Evolutionary conservation across 768 basidiomycete genomes (phyloP), one percentile per base, ranked within the genome.

Genomic region (Pulveroboletus sp.): DNA sequence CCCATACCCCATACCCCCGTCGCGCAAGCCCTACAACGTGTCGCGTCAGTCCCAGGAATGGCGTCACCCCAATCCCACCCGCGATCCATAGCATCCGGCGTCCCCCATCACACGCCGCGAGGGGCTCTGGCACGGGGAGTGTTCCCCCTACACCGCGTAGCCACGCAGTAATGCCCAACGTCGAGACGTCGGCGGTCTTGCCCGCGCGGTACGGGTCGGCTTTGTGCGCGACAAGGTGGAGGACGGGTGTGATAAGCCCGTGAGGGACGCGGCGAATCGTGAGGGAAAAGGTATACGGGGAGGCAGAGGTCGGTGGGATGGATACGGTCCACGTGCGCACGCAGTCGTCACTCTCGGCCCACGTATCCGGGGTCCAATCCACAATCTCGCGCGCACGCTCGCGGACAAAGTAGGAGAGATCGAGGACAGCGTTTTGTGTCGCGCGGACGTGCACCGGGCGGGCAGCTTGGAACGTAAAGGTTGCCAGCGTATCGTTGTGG

Each of bases 321-420:
- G 82, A 82, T 17, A 84, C 68, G 0, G 82, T 84, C 82, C 82
- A 85, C 1, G 82, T 84, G 20, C 82, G 77, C 36, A 85, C 73
- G 38, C 81, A 74, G 57, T 85, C 81, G 58, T 84, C 82, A 58
- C 84, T 84, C 63, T 71, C 0, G 80, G 80, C n/a, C n/a, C n/a
- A n/a, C n/a, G n/a, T n/a, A n/a, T n/a, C n/a, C n/a, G n/a, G n/a
- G n/a, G n/a, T n/a, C n/a, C n/a, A n/a, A n/a, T n/a, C n/a, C n/a
- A n/a, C n/a, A n/a, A n/a, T n/a, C n/a, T n/a, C n/a, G n/a, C n/a
- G n/a, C n/a, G n/a, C n/a, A n/a, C n/a, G n/a, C n/a, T n/a, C n/a
- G n/a, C n/a, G n/a, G n/a, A n/a, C n/a, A 33, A 85, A 67, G 9
- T 72, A 62, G 1, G 72, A 71, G 62, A 84, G 75, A 56, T 83